Conservation (phyloP, 108 stramenopile genomes). For the Mayamaea pseudoterrestris region DNA sequence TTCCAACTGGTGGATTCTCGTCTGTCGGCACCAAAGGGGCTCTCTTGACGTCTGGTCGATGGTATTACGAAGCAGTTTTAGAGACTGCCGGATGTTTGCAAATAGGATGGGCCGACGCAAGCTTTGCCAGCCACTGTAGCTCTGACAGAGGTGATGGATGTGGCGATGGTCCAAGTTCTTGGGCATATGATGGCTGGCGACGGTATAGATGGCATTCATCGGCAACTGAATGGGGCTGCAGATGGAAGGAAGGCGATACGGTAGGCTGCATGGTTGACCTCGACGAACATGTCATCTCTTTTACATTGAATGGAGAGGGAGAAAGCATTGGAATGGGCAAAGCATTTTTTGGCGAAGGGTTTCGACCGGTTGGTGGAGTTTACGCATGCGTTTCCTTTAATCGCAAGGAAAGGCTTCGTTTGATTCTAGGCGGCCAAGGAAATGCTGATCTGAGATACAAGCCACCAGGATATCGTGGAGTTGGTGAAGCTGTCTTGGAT, state of each 20-base stretch:
- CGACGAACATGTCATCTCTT: slow-evolving; percentile 72
- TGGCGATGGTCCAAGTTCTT: slow-evolving; percentile 88
- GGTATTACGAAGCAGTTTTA: slow-evolving; percentile 91
- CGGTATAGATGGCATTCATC: slow-evolving; percentile 84
- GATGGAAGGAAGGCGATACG: slow-evolving; percentile 85
- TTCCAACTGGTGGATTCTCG: slow-evolving; percentile 72
- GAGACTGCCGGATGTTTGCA: slow-evolving; percentile 88
- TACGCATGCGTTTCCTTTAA: slow-evolving; percentile 86
- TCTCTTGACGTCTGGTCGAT: slow-evolving; percentile 69
- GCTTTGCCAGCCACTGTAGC: slow-evolving; percentile 76
- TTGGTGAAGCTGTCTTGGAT: slow-evolving; percentile 64
- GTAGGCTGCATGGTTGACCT: slow-evolving; percentile 85
- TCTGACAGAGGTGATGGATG: slow-evolving; percentile 85
- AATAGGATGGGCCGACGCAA: slow-evolving; percentile 88
- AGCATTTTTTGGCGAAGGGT: slow-evolving; percentile 72
- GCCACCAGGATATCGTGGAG: slow-evolving; percentile 63
- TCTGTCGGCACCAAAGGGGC: slow-evolving; percentile 79
- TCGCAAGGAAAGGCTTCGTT: slow-evolving; percentile 54
- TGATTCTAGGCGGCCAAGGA: slow-evolving; percentile 59
- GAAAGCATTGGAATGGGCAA: slow-evolving; percentile 83
- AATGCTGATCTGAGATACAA: slow-evolving; percentile 48
- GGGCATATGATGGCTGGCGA: slow-evolving; percentile 95
- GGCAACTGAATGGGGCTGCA: slow-evolving; percentile 86
- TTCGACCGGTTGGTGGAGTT: slow-evolving; percentile 78
- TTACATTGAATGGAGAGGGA: slow-evolving; percentile 82